Evolutionary conservation across 75 land plant genomes (phyloP).

Genomic region (Pinus taeda): DNA sequence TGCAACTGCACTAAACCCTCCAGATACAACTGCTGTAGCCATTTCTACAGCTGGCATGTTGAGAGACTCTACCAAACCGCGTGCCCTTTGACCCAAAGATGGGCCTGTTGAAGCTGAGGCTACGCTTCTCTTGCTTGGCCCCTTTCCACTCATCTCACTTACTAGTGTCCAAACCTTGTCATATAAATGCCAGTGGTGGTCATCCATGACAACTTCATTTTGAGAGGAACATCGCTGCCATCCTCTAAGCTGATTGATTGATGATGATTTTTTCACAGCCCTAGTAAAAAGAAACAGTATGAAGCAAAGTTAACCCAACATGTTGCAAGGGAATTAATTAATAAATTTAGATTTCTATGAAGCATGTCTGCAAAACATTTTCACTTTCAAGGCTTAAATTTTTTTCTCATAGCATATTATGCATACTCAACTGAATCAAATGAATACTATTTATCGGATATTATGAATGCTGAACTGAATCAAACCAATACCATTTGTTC

Average conservation of each 20-base stretch:
- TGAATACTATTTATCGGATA: too few relatives aligned
- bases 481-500: too few relatives aligned
- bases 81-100: slow-evolving; percentile 93
- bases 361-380: too few relatives aligned
- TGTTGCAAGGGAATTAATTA: too few relatives aligned
- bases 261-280: background rate
- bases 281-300: too few relatives aligned
- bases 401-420: too few relatives aligned
- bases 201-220: slow-evolving; percentile 22
- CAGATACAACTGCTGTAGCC: slow-evolving; percentile 98
- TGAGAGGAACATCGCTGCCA: slow-evolving; percentile 29
- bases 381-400: too few relatives aligned
- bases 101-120: slow-evolving; percentile 44
- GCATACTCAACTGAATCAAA: too few relatives aligned
- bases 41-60: slow-evolving; percentile 98
- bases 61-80: slow-evolving; percentile 95
- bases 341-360: too few relatives aligned
- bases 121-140: slow-evolving; percentile 35
- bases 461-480: too few relatives aligned
- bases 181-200: slow-evolving; percentile 73
- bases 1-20: slow-evolving; percentile 85
- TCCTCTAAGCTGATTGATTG: slow-evolving; percentile 18
- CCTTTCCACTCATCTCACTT: slow-evolving; percentile 76
- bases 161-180: slow-evolving; percentile 80
- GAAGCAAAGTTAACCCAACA: too few relatives aligned